phyloP scores from a whole-genome alignment of 805 yeast species.

The Kodamaea lidongshanica region DNA sequence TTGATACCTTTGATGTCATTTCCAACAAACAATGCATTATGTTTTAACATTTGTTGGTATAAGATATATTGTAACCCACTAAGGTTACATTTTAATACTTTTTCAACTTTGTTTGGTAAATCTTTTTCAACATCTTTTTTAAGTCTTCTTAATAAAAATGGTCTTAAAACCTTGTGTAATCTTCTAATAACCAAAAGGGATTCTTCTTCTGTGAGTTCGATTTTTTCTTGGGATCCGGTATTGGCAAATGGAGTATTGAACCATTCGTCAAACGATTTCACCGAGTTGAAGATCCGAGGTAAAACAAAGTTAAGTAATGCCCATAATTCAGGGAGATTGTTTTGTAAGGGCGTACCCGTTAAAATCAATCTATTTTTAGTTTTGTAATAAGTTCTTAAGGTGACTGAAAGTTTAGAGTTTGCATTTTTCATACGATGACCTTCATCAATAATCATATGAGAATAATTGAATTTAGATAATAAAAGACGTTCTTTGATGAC shows the following conservation, averaged over 20 bases:
- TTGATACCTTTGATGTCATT: constrained; percentile 47
- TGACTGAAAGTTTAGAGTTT: constrained; percentile 63
- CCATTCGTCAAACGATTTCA: constrained; percentile 84
- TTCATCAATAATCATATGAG: constrained; percentile 86
- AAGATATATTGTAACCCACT: constrained; percentile 65
- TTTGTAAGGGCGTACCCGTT: constrained; percentile 85
- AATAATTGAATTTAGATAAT: constrained; percentile 64
- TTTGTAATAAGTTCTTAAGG: constrained; percentile 64
- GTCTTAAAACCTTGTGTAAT: constrained; percentile 80
- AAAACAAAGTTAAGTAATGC: constrained; percentile 75
- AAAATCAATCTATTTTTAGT: constrained; percentile 73
- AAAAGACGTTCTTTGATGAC: constrained; percentile 72
- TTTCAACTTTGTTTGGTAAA: constrained; percentile 78
- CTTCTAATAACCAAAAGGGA: constrained; percentile 74
- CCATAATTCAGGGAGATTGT: constrained; percentile 81
- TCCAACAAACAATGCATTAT: constrained; percentile 64
- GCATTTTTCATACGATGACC: constrained; percentile 87
- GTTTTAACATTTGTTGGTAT: constrained; percentile 73
- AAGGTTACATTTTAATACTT: constrained; percentile 71
- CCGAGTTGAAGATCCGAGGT: constrained; percentile 81
- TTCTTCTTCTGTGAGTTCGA: constrained; percentile 82
- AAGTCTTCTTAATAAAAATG: constrained; percentile 75
- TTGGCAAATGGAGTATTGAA: constrained; percentile 84
- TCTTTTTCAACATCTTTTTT: constrained; percentile 85
- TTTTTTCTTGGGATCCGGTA: constrained; percentile 74